Conservation (phyloP, 768 basidiomycete species). For the Russula sp. region DNA sequence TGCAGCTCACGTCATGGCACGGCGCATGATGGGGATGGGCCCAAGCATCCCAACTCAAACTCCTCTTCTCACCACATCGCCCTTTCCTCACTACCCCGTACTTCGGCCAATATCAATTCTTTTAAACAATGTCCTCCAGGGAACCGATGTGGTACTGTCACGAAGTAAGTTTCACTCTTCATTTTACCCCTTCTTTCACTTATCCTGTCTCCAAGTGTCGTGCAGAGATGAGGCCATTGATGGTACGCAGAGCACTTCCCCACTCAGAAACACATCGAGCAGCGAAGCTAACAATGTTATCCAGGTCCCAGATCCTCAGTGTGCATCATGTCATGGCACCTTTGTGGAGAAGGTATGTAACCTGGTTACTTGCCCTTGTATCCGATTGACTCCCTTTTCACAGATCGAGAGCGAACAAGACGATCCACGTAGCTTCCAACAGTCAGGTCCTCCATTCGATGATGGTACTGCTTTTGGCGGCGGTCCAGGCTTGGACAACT, state of each 20-base stretch:
- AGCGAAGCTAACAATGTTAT: neutral
- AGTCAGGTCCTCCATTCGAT: slow-evolving; percentile 31
- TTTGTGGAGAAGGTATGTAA: slow-evolving; percentile 73
- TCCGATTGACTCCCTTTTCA: neutral
- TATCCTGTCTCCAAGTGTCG: slow-evolving; percentile 51
- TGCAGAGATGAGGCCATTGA: slow-evolving; percentile 83
- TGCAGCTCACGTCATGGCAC: slow-evolving; percentile 10
- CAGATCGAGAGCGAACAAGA: slow-evolving; percentile 73
- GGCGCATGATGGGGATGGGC: neutral
- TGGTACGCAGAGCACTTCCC: slow-evolving; percentile 44
- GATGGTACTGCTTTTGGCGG: slow-evolving; percentile 23
- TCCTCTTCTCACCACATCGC: neutral
- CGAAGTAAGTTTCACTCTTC: slow-evolving; percentile 39
- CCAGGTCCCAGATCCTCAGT: slow-evolving; percentile 76
- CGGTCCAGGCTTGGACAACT: slow-evolving; percentile 37
- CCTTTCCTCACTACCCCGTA: slow-evolving; percentile 22
- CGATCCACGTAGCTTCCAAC: slow-evolving; percentile 66
- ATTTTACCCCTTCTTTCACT: slow-evolving; percentile 4
- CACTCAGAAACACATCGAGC: slow-evolving; percentile 14
- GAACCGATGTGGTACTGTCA: slow-evolving; percentile 80
- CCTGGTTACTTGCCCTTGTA: neutral
- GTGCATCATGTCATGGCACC: slow-evolving; percentile 71
- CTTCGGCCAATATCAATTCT: slow-evolving; percentile 18
- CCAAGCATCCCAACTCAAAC: neutral
- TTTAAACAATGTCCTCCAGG: slow-evolving; percentile 52